A percentile compares a stretch with the other conserved stretches of the same genome.
Conservation (phyloP, 768 basidiomycete species). For the Butyriboletus loyo region DNA sequence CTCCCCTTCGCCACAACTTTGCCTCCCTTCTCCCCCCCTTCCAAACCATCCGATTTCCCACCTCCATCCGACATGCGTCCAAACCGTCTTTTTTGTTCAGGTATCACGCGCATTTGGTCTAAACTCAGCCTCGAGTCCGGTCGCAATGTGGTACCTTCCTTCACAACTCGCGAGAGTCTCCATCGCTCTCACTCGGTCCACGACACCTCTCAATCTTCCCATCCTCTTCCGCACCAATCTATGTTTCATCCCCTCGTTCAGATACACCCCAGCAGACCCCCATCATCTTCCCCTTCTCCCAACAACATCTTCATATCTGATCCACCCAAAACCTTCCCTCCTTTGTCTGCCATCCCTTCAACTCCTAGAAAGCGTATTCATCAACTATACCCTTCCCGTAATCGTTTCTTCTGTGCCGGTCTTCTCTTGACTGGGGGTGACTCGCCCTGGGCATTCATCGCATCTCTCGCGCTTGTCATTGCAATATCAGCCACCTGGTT, state of each 20-base stretch:
- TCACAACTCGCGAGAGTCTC: background rate
- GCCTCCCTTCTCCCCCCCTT: background rate
- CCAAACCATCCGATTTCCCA: background rate
- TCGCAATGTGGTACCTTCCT: slow-evolving; percentile 26
- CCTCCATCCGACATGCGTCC: background rate
- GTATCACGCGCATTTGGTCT: slow-evolving; percentile 56
- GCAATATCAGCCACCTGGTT: slow-evolving; percentile 80
- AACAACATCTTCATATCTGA: slow-evolving; percentile 27
- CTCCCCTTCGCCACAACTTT: slow-evolving; percentile 43
- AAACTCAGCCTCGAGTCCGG: slow-evolving; percentile 53
- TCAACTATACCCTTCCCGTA: slow-evolving; percentile 66
- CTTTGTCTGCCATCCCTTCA: slow-evolving; percentile 35
- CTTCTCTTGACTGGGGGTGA: slow-evolving; percentile 83
- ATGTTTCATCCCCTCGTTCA: slow-evolving; percentile 24
- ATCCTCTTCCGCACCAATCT: slow-evolving; percentile 12
- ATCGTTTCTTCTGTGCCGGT: slow-evolving; percentile 73
- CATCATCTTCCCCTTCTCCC: slow-evolving; percentile 27
- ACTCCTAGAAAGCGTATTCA: slow-evolving; percentile 48
- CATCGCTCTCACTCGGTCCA: slow-evolving; percentile 13
- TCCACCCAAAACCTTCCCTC: slow-evolving; percentile 31
- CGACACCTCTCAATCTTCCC: slow-evolving; percentile 4
- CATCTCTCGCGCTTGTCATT: slow-evolving; percentile 57
- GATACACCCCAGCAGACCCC: slow-evolving; percentile 21
- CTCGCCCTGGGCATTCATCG: slow-evolving; percentile 76
- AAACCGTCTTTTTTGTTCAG: slow-evolving; percentile 24